These are phyloP conservation scores for Scheffersomyces stipitis DNA, from an alignment of 805 yeast genomes.

Conservation along the genomic window DNA sequence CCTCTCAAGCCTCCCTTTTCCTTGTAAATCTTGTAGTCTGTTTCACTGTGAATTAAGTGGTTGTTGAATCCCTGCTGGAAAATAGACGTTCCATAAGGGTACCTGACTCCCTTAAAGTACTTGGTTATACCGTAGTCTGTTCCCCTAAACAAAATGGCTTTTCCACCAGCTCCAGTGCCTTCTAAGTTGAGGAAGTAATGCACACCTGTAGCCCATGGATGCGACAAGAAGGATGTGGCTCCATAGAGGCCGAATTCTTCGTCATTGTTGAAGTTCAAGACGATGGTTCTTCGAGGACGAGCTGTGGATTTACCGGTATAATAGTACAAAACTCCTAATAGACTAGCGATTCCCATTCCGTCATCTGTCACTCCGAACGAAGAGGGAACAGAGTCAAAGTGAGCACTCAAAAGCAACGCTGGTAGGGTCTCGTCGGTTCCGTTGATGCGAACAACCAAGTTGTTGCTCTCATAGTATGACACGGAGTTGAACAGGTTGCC, in stretches of 20 bases:
- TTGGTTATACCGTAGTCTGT: constrained; percentile 72
- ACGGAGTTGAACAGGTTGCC: constrained; percentile 56
- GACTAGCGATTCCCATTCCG: constrained; percentile 82
- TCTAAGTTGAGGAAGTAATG: constrained; percentile 76
- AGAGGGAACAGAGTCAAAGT: constrained; percentile 86
- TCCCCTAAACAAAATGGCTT: constrained; percentile 80
- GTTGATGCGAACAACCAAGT: constrained; percentile 70
- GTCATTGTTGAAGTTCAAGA: constrained; percentile 84
- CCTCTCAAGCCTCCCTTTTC: constrained; percentile 70
- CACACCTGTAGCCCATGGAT: constrained; percentile 67
- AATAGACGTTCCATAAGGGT: constrained; percentile 77
- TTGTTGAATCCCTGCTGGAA: constrained; percentile 83
- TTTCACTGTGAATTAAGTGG: constrained; percentile 72
- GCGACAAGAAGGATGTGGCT: constrained; percentile 68
- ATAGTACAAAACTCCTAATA: constrained; percentile 66
- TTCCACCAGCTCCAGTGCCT: constrained; percentile 92
- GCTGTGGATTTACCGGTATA: constrained; percentile 27
- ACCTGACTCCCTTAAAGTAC: constrained; percentile 52
- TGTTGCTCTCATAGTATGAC: constrained; percentile 79
- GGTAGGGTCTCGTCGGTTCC: constrained; percentile 61
- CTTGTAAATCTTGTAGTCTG: constrained; percentile 76
- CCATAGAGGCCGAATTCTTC: constrained; percentile 90
- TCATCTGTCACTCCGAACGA: constrained; percentile 89
- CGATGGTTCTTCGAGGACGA: constrained; percentile 68
- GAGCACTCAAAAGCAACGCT: constrained; percentile 78